Conservation (phyloP, 2,329 filamentous ascomycete species). For the Calonectria multiphialidica region DNA sequence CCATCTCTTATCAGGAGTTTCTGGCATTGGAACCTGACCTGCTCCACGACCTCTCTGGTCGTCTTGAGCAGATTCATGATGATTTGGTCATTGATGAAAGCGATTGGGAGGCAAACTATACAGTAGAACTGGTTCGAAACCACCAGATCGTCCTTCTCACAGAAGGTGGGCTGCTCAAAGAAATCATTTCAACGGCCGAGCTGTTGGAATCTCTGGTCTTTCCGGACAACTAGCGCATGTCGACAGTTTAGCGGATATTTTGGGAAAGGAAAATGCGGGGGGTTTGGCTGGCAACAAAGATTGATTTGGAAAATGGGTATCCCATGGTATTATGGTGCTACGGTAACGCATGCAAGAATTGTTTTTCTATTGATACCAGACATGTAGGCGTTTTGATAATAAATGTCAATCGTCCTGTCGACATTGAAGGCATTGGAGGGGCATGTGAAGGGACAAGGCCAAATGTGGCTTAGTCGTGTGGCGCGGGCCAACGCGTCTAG, state of each 20-base stretch:
- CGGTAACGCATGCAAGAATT: background rate
- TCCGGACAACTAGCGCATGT: background rate
- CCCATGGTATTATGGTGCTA: background rate
- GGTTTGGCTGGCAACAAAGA: background rate
- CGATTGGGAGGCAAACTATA: background rate
- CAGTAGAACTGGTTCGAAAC: conserved; percentile 26
- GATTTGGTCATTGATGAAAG: conserved; percentile 23
- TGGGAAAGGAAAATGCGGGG: background rate
- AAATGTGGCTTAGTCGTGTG: conserved; percentile 20
- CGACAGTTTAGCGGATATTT: background rate
- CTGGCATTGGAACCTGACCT: conserved; percentile 31
- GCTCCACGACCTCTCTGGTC: conserved; percentile 22
- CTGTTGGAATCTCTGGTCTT: conserved; percentile 29
- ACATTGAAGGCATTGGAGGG: background rate
- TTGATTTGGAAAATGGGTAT: background rate
- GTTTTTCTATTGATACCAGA: background rate
- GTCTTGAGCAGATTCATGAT: conserved; percentile 28
- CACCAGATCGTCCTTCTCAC: conserved; percentile 31
- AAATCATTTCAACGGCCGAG: conserved; percentile 23
- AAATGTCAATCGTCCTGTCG: background rate
- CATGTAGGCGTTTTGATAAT: background rate
- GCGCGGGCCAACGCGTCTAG: conserved; percentile 14
- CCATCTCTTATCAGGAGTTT: conserved; percentile 34
- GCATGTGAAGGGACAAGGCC: background rate
- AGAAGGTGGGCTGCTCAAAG: conserved; percentile 24